Conservation (phyloP, 2,329 filamentous ascomycete genomes). For the Tympanopsis confertula region DNA sequence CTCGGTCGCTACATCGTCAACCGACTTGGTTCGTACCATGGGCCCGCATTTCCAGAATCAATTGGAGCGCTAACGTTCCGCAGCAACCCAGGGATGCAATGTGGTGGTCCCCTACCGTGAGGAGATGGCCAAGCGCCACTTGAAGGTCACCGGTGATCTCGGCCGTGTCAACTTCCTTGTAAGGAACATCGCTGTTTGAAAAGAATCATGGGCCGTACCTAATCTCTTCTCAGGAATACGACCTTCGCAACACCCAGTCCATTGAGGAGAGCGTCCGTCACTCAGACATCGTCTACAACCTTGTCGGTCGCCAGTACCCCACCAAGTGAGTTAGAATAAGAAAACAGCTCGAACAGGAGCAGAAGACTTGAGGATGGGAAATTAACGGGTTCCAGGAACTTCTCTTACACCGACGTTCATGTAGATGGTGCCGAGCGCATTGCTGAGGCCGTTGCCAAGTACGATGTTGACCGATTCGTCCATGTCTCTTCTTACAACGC, state of each 20-base stretch:
- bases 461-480: conserved; percentile 92
- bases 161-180: conserved; percentile 72
- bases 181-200: neutral
- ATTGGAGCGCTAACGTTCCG: conserved; percentile 13
- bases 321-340: conserved; percentile 59
- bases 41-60: conserved; percentile 7
- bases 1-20: conserved; percentile 96
- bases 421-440: conserved; percentile 88
- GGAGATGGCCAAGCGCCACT: conserved; percentile 93
- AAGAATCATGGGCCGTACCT: neutral
- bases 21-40: conserved; percentile 52
- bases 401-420: conserved; percentile 82
- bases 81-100: conserved; percentile 85
- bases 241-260: conserved; percentile 84
- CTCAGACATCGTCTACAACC: conserved; percentile 94
- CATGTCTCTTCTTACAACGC: conserved; percentile 95
- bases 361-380: neutral
- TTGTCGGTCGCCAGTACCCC: conserved; percentile 86
- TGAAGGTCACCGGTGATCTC: conserved; percentile 92
- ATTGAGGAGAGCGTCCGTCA: conserved; percentile 95
- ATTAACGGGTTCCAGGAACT: conserved; percentile 57
- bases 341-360: neutral
- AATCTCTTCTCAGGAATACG: conserved; percentile 54
- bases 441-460: conserved; percentile 87
- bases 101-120: conserved; percentile 90